A percentile compares a stretch with the other conserved stretches of the same genome.
Conservation (phyloP, 169 alveolate species). For the Eimeria necatrix region DNA sequence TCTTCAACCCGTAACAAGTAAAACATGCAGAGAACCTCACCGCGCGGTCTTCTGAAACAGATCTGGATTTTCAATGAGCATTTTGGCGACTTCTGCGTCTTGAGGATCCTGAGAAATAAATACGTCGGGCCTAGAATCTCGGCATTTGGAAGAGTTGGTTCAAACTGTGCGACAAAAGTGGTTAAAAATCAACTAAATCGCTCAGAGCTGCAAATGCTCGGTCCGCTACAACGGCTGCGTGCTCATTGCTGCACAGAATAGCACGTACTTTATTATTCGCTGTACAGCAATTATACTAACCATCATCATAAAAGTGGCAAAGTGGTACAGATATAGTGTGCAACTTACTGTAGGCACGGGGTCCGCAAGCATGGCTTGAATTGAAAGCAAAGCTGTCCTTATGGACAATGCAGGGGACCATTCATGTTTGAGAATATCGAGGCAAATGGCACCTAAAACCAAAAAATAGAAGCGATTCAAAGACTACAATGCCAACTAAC, state of each 20-base stretch:
- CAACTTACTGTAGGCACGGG: constrained; percentile 88
- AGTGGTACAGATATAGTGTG: too few species aligned
- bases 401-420: constrained; percentile 99
- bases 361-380: constrained; percentile 92
- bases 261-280: too few species aligned
- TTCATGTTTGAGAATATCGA: constrained; percentile 96
- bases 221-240: too few species aligned
- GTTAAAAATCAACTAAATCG: too few species aligned
- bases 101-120: constrained; percentile 90
- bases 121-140: too few species aligned
- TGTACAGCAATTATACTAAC: too few species aligned
- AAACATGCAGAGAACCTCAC: constrained; percentile 69
- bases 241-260: too few species aligned
- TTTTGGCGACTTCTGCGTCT: constrained; percentile 94
- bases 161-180: too few species aligned
- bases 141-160: too few species aligned
- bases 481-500: too few species aligned
- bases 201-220: neutral
- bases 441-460: constrained; percentile 95
- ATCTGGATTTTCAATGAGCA: constrained; percentile 88
- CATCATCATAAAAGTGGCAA: too few species aligned
- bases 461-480: neutral
- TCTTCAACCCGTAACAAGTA: neutral
- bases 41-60: constrained; percentile 90
- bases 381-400: constrained; percentile 95